phyloP scores from a whole-genome alignment of 352 stramenopile species.

The Pythium sp. region DNA sequence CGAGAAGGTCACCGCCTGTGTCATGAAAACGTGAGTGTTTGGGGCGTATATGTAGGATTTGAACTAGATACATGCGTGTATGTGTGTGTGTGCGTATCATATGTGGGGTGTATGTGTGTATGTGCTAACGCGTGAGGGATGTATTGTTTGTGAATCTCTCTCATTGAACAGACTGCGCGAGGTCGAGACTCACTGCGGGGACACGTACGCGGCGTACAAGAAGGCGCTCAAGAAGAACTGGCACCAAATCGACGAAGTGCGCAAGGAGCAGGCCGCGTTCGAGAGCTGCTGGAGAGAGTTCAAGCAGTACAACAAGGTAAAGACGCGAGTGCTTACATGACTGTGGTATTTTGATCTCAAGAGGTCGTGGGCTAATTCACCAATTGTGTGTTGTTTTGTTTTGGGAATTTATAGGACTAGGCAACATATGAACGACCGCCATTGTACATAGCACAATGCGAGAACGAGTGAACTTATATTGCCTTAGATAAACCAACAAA shows the following conservation, averaged over 20 bases:
- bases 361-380: not conserved
- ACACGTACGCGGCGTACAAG: constrained; percentile 86
- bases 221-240: constrained; percentile 88
- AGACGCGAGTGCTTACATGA: not conserved
- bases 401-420: constrained; percentile 4
- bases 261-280: constrained; percentile 84
- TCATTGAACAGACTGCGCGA: constrained; percentile 51
- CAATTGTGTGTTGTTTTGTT: not conserved
- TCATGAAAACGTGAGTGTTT: constrained; percentile 77
- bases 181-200: constrained; percentile 80
- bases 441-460: constrained; percentile 11
- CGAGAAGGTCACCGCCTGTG: constrained; percentile 85
- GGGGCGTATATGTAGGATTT: not conserved
- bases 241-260: constrained; percentile 81
- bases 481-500: constrained; percentile 13
- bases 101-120: not conserved
- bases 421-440: constrained; percentile 11
- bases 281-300: constrained; percentile 83
- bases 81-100: not conserved
- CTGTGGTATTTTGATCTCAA: not conserved
- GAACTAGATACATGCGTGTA: not conserved
- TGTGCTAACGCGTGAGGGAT: constrained; percentile 3
- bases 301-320: constrained; percentile 54
- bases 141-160: not conserved
- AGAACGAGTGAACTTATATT: constrained; percentile 17